Conservation (phyloP, 768 basidiomycete species). For the Gyrodon lividus region DNA sequence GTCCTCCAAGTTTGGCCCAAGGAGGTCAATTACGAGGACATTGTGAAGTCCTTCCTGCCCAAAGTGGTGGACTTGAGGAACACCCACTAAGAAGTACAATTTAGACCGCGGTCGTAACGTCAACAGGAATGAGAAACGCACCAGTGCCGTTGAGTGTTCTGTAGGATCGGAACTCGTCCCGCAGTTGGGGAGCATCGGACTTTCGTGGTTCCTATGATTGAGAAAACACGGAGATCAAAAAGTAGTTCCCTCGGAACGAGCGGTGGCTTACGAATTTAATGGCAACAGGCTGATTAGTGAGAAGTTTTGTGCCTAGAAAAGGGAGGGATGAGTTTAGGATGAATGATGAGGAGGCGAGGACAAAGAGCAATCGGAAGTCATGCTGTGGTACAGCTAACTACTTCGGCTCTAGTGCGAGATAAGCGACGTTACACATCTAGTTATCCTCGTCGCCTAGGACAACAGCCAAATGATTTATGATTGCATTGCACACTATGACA, state of each 20-base stretch:
- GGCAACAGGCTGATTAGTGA: constrained; percentile 85
- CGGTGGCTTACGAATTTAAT: constrained; percentile 86
- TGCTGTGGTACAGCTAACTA: neutral
- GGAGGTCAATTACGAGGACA: constrained; percentile 88
- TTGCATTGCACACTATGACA: constrained; percentile 2
- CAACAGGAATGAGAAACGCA: constrained; percentile 41
- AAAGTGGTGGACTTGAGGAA: constrained; percentile 98
- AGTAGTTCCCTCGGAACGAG: constrained; percentile 7
- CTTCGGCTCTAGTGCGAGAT: constrained; percentile 8
- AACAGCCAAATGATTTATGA: neutral
- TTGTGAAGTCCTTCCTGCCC: constrained; percentile 99
- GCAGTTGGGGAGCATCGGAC: constrained; percentile 95
- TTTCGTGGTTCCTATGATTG: constrained; percentile 82
- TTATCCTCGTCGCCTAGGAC: constrained; percentile 8
- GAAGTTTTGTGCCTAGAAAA: constrained; percentile 73
- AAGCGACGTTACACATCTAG: neutral
- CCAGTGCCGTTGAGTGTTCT: constrained; percentile 90
- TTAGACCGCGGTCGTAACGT: constrained; percentile 14
- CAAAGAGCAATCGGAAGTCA: neutral
- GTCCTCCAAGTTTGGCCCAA: constrained; percentile 98
- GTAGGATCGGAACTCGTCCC: constrained; percentile 97
- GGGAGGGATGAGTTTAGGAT: constrained; percentile 12
- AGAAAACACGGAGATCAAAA: constrained; percentile 16
- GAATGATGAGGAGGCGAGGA: constrained; percentile 1
- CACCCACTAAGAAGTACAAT: constrained; percentile 61